These are phyloP conservation scores for Phanerochaete sordida DNA, from an alignment of 768 basidiomycete genomes.

Conservation along the genomic window DNA sequence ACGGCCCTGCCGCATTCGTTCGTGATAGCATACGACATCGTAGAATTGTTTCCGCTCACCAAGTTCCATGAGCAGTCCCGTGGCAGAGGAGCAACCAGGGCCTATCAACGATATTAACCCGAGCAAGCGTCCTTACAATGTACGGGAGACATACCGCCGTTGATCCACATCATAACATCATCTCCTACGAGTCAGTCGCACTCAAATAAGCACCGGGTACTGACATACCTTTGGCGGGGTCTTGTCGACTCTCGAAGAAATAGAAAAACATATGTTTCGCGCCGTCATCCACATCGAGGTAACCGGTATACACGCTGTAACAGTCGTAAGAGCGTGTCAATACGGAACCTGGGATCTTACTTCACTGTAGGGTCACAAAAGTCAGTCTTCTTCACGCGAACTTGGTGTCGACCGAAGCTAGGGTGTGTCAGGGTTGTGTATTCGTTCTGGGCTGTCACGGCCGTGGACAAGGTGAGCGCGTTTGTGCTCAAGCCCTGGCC, in stretches of 20 bases:
- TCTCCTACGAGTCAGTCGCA: constrained; percentile 29
- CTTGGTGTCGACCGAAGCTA: constrained; percentile 47
- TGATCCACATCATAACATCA: constrained; percentile 71
- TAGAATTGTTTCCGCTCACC: too few species aligned
- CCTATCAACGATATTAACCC: constrained; percentile 32
- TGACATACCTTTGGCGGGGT: constrained; percentile 35
- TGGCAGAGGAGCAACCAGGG: constrained; percentile 51
- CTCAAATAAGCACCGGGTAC: not conserved
- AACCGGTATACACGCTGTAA: constrained; percentile 40
- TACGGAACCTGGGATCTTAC: constrained; percentile 26
- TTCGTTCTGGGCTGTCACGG: constrained; percentile 16
- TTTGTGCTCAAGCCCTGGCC: not conserved
- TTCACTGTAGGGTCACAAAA: constrained; percentile 67
- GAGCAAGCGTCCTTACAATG: constrained; percentile 16
- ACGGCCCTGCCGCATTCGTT: constrained; percentile 40
- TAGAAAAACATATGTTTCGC: constrained; percentile 53
- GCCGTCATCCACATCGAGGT: constrained; percentile 46
- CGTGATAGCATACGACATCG: not conserved
- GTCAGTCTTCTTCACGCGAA: constrained; percentile 56
- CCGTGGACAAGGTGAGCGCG: not conserved
- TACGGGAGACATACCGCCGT: constrained; percentile 38
- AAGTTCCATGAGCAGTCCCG: constrained; percentile 59
- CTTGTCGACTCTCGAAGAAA: constrained; percentile 55
- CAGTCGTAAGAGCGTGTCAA: not conserved
- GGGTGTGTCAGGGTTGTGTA: constrained; percentile 33